A percentile compares a stretch with the other conserved stretches of the same genome.
Evolutionary conservation across 257 asterid species (phyloP).

Genomic region (Solanum pennellii): DNA sequence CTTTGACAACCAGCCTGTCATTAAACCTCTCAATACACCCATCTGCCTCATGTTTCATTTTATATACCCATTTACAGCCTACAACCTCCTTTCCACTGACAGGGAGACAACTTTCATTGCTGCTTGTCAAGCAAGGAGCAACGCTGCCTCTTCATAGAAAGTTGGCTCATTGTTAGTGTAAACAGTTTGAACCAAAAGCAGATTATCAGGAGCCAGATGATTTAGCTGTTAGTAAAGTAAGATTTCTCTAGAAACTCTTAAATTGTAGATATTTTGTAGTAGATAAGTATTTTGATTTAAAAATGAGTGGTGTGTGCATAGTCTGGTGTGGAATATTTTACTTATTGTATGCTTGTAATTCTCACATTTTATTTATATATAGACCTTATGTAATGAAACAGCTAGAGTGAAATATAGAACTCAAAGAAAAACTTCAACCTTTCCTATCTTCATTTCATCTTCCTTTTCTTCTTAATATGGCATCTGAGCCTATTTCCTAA

Average conservation of each 20-base stretch:
- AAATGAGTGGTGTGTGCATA: neutral
- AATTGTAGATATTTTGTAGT: neutral
- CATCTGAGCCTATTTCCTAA: no score
- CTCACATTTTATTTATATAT: neutral
- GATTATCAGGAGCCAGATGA: neutral
- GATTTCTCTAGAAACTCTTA: neutral
- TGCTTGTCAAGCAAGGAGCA: neutral
- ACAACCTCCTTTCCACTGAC: neutral
- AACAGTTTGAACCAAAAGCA: neutral
- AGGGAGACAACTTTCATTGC: neutral
- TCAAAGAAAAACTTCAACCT: neutral
- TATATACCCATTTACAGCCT: neutral
- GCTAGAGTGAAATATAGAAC: neutral
- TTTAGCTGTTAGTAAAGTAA: neutral
- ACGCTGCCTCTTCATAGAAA: neutral
- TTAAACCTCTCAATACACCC: no score
- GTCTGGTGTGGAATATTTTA: neutral
- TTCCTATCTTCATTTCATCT: neutral
- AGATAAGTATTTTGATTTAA: neutral
- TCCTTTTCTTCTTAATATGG: no score
- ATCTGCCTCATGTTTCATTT: neutral
- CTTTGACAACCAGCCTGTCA: neutral
- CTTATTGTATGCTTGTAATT: neutral
- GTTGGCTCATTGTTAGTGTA: neutral
- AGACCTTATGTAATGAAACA: neutral